Percentiles rank a stretch among this genome's conserved stretches.
These are phyloP conservation scores for Microsporum canis DNA, from an alignment of 2,329 filamentous ascomycete genomes.

Conservation along the genomic window DNA sequence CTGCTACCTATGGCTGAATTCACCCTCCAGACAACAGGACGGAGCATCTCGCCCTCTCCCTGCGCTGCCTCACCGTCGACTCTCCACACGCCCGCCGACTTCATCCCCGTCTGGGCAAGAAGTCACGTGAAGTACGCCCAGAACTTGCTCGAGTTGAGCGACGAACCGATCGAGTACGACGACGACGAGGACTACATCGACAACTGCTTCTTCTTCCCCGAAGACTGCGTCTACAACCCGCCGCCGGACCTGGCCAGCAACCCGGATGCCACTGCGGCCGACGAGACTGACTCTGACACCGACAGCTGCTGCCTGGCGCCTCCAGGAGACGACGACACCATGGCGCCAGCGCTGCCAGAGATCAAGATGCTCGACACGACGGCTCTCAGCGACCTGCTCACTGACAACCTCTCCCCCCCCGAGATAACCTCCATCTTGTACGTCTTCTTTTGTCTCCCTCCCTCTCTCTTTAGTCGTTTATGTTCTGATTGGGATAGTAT, in stretches of 20 bases:
- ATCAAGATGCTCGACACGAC: slow-evolving; percentile 35
- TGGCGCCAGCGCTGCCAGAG: slow-evolving; percentile 33
- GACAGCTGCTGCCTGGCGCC: slow-evolving; percentile 14
- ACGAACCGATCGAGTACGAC: slow-evolving; percentile 35
- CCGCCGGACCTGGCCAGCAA: slow-evolving; percentile 11
- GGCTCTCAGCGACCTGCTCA: slow-evolving; percentile 31
- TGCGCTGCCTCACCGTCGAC: neutral
- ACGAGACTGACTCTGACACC: slow-evolving; percentile 22
- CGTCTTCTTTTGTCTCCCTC: neutral
- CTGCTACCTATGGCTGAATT: neutral
- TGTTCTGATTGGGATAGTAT: slow-evolving; percentile 20
- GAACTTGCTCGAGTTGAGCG: slow-evolving; percentile 29
- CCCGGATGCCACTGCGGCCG: slow-evolving; percentile 7
- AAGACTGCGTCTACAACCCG: slow-evolving; percentile 34
- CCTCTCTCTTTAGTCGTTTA: neutral
- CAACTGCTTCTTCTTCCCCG: slow-evolving; percentile 35
- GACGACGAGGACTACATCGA: slow-evolving; percentile 33
- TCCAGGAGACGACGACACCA: slow-evolving; percentile 22
- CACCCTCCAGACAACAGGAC: neutral
- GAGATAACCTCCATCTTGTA: slow-evolving; percentile 36
- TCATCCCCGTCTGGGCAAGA: slow-evolving; percentile 31
- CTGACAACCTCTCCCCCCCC: slow-evolving; percentile 34
- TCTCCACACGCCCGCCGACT: slow-evolving; percentile 7
- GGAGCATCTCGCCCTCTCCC: neutral
- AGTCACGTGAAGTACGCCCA: slow-evolving; percentile 29